Evolutionary conservation across 495 filamentous ascomycete species (phyloP), one percentile per base, ranked within the genome.

Genomic region (Hamigera avellanea): DNA sequence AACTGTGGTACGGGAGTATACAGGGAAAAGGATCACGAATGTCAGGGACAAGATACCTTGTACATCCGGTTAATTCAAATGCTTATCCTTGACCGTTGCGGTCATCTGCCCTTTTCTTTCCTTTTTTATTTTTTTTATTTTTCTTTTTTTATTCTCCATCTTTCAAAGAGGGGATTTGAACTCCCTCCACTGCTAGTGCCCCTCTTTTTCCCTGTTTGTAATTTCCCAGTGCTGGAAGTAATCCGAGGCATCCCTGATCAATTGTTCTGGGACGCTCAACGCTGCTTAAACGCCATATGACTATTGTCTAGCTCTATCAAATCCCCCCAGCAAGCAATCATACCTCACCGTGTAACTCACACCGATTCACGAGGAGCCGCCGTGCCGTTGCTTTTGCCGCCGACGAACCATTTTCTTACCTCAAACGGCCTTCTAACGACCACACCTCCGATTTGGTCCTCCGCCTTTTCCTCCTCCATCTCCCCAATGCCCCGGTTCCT

Each of bases 311-410:
- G 7, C 25, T 26, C 25, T 48, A 43, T 48, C 45, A 45, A 37
- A 42, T 41, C 44, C 35, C 30, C 39, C 21, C 21, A n/a, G n/a
- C 9, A 4, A 23, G 40, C 35, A 30, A 30, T 30, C 28, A 30
- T 32, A 19, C 37, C 32, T 33, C 40, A 30, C 34, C 21, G 48
- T 52, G 42, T 45, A 37, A 52, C 45, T 43, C 43, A 21, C 32
- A n/a, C 9, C 18, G 32, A 16, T 39, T 37, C 35, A 40, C 40
- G 35, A 36, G 30, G 39, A 47, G 29, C 35, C 36, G 35, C 42
- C 31, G 38, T 23, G 30, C 29, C 26, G 33, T 39, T 53, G 46
- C 46, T 36, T 33, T 48, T 48, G 45, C 44, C 49, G 49, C 49
- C 41, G 43, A 44, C 42, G 33, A 44, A 42, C 45, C 32, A 36